Base-by-base conservation (phyloP, 208 protist species). In the Novymonas esmeraldas region DNA sequence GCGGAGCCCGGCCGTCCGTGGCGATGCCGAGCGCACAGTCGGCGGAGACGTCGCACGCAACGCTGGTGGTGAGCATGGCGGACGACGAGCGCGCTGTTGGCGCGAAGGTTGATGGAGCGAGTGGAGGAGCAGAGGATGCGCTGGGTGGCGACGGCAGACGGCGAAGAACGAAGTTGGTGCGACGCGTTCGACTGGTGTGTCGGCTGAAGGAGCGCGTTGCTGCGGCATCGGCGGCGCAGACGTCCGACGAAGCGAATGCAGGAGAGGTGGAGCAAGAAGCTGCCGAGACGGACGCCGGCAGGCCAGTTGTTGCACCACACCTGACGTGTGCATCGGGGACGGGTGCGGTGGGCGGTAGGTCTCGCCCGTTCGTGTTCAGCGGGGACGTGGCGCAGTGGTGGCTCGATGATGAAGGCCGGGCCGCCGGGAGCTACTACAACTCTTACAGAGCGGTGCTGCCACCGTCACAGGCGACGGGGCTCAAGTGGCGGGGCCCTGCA, bases 321-420 rank as follows among this genome's bases (percentile, higher is more conserved):
- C n/a, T 41, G 36, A 20, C n/a, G 42, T 48, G 42, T n/a, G 14
- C 18, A 16, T 48, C 42, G 42, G 18, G 42, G 18, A 16, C 14
- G 36, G 36, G 16, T 22, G 5, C 20, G 5, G 34, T 29, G 54
- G 5, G 13, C 2, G 13, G 10, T 7, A 20, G 36, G 22, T 20
- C 31, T 18, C 6, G 6, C 6, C 14, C 6, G 3, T 65, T 59
- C 36, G 18, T 59, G 33, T 73, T 58, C 36, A 73, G 67, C 39
- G 67, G 67, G 6, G 67, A 73, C 51, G 67, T 73, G 6, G 58
- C 41, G 9, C 49, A 73, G 51, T 60, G 20, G 10, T 73, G 67
- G 67, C 33, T 73, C 6, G 49, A 60, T 18, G 58, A 65, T 1
- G 58, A 73, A 41, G 67, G 67, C 18, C 24, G 2, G 20, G 0